Base-by-base conservation (phyloP, 208 protist genomes). In the Kentomonas sorsogonicus region DNA sequence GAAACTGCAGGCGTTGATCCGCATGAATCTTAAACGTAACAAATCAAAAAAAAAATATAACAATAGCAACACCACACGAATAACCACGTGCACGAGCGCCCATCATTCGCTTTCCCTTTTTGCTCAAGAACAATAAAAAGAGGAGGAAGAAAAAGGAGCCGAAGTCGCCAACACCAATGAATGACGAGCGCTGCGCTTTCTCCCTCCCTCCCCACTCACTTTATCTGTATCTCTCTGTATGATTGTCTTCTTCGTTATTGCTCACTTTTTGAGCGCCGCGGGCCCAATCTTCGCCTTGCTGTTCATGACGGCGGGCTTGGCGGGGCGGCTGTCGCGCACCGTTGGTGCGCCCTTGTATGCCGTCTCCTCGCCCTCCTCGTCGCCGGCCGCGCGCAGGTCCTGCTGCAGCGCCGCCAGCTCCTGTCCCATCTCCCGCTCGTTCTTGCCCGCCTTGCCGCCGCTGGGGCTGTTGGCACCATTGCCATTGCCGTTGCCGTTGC, bases 291-390 rank as follows among this genome's bases (percentile, higher is more conserved):
- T 88, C 16, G 66, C 72, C 54, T 85, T 79, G 20, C 71, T 46
- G 53, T 92, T 92, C 84, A 92, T 91, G 25, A 87, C 78, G 0
- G 79, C 83, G 5, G 74, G 70, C 36, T 74, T 69, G 26, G 64
- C 34, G 26, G 72, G 72, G 44, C 48, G 46, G 36, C 55, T 38
- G 34, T 70, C 61, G 36, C 61, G 63, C 36, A 80, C 54, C 25
- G 70, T 74, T 44, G 83, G 78, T 15, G 66, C 66, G 0, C 66
- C 64, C 41, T 51, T 73, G 64, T 89, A 93, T 2, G 50, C 29
- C 16, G 85, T 89, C 27, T 72, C 66, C 18, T 93, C 85, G 7
- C 81, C 85, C 36, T 93, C 85, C 66, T 72, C 40, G 43, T 92
- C 80, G 7, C 77, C 70, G 20, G 66, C 74, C 23, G 69, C 71